Conservation (phyloP, 306 rosid genomes). For the Prunus davidiana region DNA sequence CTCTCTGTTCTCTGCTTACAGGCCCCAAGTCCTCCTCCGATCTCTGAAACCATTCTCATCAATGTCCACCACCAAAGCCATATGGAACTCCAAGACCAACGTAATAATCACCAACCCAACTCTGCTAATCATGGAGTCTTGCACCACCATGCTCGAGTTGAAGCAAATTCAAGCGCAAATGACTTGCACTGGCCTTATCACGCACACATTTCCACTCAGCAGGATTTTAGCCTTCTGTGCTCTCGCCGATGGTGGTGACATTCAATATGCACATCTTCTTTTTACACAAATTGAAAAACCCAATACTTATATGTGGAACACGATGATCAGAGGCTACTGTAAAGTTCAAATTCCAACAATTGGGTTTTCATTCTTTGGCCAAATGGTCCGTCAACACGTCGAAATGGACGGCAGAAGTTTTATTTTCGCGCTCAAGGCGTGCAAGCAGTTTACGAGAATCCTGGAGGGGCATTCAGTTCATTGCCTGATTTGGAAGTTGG, state of each 20-base stretch:
- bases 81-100: slow-evolving; percentile 70
- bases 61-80: slow-evolving; percentile 7
- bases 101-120: slow-evolving; percentile 66
- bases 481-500: slow-evolving; percentile 48
- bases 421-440: slow-evolving; percentile 59
- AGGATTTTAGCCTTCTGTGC: slow-evolving; percentile 76
- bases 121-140: slow-evolving; percentile 54
- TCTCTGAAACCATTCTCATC: slow-evolving; percentile 27
- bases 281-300: slow-evolving; percentile 43
- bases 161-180: slow-evolving; percentile 77
- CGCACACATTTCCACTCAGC: slow-evolving; percentile 52
- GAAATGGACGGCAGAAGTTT: slow-evolving; percentile 52
- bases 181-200: too few relatives aligned
- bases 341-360: slow-evolving; percentile 31
- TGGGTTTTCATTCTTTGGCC: slow-evolving; percentile 45
- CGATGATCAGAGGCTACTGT: slow-evolving; percentile 63
- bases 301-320: slow-evolving; percentile 79
- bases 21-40: slow-evolving; percentile 15
- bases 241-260: slow-evolving; percentile 53
- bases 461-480: slow-evolving; percentile 42
- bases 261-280: slow-evolving; percentile 41
- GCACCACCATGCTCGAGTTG: slow-evolving; percentile 61
- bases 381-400: slow-evolving; percentile 37
- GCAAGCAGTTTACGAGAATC: slow-evolving; percentile 22
- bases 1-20: background rate